Percentiles rank a stretch among this genome's conserved stretches.
Evolutionary conservation across 495 filamentous ascomycete species (phyloP).

Genomic region (Paragyromitra xinjiangensis): DNA sequence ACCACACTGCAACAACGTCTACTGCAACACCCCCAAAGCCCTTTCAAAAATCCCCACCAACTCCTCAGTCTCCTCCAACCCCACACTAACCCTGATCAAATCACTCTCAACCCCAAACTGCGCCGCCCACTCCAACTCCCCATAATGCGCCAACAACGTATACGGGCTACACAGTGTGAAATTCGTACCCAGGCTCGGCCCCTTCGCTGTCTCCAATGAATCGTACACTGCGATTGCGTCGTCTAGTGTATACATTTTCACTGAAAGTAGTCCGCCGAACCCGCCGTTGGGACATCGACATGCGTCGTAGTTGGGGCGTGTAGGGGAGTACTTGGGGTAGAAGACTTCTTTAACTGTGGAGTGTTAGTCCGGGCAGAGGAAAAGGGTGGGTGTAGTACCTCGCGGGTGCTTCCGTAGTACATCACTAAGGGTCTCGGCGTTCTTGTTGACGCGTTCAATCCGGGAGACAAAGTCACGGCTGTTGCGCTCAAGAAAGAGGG

Average conservation of each 20-base stretch:
- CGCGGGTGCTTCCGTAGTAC: slow-evolving; percentile 65
- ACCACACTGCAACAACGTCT: background rate
- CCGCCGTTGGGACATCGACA: slow-evolving; percentile 79
- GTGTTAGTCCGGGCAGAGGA: slow-evolving; percentile 15
- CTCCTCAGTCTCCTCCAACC: slow-evolving; percentile 78
- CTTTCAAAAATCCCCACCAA: slow-evolving; percentile 64
- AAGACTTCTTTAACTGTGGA: slow-evolving; percentile 76
- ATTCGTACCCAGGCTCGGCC: slow-evolving; percentile 94
- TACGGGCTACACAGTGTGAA: slow-evolving; percentile 93
- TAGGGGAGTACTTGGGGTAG: slow-evolving; percentile 82
- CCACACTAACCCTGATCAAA: slow-evolving; percentile 87
- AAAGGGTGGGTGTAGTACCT: slow-evolving; percentile 18
- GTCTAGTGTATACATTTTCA: slow-evolving; percentile 74
- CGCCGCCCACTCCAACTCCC: slow-evolving; percentile 87
- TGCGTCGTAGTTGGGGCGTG: slow-evolving; percentile 76
- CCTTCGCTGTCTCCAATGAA: slow-evolving; percentile 84
- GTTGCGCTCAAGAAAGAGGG: slow-evolving; percentile 93
- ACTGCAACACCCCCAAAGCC: slow-evolving; percentile 59
- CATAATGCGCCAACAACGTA: slow-evolving; percentile 88
- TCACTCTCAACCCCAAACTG: slow-evolving; percentile 79
- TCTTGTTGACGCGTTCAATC: slow-evolving; percentile 83
- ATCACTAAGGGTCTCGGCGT: slow-evolving; percentile 82
- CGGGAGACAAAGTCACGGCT: slow-evolving; percentile 88
- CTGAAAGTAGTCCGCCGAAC: slow-evolving; percentile 88
- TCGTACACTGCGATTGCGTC: slow-evolving; percentile 87